phyloP scores from a whole-genome alignment of 257 asterid species.

The Gardenia jasminoides region DNA sequence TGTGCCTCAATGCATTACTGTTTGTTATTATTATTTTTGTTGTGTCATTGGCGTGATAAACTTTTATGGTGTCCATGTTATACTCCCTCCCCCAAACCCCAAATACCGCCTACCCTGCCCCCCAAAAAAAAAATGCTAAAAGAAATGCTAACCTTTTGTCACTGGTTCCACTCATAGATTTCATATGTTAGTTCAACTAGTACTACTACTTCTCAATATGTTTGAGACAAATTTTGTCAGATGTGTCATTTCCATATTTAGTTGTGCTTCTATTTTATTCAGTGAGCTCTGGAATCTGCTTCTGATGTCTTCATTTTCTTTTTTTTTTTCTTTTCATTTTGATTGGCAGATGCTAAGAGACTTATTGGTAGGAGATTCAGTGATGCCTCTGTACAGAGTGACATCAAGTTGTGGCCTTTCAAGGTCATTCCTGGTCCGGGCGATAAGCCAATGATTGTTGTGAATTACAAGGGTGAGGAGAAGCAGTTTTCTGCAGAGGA shows the following conservation, averaged over 20 bases:
- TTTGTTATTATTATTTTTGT: too few species aligned
- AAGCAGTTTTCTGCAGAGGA: slow-evolving; percentile 26
- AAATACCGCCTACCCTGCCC: too few species aligned
- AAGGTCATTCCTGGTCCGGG: slow-evolving; percentile 27
- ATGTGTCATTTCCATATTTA: not conserved
- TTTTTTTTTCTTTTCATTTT: not conserved
- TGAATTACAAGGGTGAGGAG: slow-evolving; percentile 26
- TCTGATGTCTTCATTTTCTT: not conserved
- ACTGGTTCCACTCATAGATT: too few species aligned
- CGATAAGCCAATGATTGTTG: slow-evolving; percentile 31
- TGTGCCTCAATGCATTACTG: not conserved
- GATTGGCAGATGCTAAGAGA: slow-evolving; percentile 25
- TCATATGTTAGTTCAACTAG: too few species aligned
- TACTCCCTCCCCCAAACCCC: too few species aligned
- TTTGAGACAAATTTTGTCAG: not conserved
- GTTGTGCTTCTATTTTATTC: not conserved
- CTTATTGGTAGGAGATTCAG: slow-evolving; percentile 28
- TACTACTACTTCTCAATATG: too few species aligned
- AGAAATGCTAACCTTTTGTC: too few species aligned
- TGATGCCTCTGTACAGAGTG: slow-evolving; percentile 29
- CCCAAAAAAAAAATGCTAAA: too few species aligned
- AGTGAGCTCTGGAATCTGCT: not conserved
- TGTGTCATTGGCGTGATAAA: too few species aligned
- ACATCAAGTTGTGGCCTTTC: slow-evolving; percentile 29
- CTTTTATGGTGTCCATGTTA: too few species aligned